Base-by-base conservation (phyloP, 2,329 filamentous ascomycete species). In the Zalaria sp. region DNA sequence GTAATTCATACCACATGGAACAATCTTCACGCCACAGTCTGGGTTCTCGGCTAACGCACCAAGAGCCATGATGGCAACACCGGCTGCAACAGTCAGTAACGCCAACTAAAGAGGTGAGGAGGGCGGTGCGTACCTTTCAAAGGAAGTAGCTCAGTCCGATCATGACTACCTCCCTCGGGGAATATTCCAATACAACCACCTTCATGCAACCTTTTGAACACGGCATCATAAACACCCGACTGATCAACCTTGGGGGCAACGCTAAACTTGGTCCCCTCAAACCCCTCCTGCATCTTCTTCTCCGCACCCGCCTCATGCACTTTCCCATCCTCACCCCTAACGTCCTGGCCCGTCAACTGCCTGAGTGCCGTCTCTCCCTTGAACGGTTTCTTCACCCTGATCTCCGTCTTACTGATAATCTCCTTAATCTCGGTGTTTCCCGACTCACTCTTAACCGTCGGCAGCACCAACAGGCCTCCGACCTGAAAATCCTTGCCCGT, bases 1-100 rank as follows among this genome's bases (percentile, higher is more conserved):
- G 64, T 98, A 98, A 63, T 98, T 98, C 89, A 98, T 95, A 53
- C 89, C 89, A 40, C 91, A 88, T 3, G 91, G 91, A 25, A 98
- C 85, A 53, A 98, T 95, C 62, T 88, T 93, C 47, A 98, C 69
- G 27, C 84, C 86, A 56, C 85, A 94, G 49, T 89, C 73, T 3
- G 88, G 88, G 47, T 88, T 78, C 43, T 86, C 80, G 4, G 84
- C 86, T 40, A 96, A 69, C 1, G 91, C 82, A 34, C 89, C 89
- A 31, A 98, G 73, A 8, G 89, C 91, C 89, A 98, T 98, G 56
- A 98, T 91, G 44, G 91, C 91, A 46, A 98, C 86, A 60, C 89
- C 89, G 53, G 91, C 89, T 77, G 5, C 37, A 36, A 57, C 46
- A 57, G 54, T 60, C 46, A 56, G 51, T 39, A 2, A 40, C 10